Evolutionary conservation across 768 basidiomycete genomes (phyloP), one percentile per base, ranked within the genome.

Genomic region (Cytidiella melzeri): DNA sequence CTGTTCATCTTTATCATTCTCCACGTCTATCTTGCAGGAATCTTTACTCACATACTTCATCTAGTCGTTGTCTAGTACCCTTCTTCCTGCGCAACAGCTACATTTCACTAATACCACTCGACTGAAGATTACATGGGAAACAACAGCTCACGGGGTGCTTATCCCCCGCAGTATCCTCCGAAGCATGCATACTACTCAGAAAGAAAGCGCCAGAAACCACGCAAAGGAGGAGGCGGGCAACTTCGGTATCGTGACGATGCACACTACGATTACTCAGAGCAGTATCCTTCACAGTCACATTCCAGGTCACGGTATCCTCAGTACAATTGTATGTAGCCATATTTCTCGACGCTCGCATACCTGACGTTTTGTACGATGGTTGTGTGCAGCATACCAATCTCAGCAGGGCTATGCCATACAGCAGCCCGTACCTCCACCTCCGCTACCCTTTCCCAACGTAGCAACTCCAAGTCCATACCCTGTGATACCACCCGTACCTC

Each of bases 121-220:
- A n/a, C n/a, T n/a, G n/a, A n/a, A n/a, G n/a, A n/a, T n/a, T n/a
- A 15, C 30, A 34, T 34, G 30, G 30, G 30, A 15, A 34, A 34
- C 30, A 34, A 34, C 30, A 34, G 30, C 30, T 34, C 30, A 34
- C 30, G 30, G 9, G 30, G 30, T 7, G 30, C 30, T 7, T 34
- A 34, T 34, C 30, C 30, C 30, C 30, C 30, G 30, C 30, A 34
- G 15, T 34, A 34, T 34, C 30, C 30, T 34, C 30, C 30, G 15
- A 34, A 34, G 41, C 47, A 42, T 7, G 40, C 47, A 4, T 48
- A 48, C 36, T 48, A 48, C 40, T 42, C 47, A 6, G 47, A 27
- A 21, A 34, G 30, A 34, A 7, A 7, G 15, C 30, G 15, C 30
- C 30, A 34, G 30, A 34, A 34, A 15, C 41, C 13, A 19, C 24